phyloP scores from a whole-genome alignment of 805 yeast species.

The Saccharomycopsis vini region DNA sequence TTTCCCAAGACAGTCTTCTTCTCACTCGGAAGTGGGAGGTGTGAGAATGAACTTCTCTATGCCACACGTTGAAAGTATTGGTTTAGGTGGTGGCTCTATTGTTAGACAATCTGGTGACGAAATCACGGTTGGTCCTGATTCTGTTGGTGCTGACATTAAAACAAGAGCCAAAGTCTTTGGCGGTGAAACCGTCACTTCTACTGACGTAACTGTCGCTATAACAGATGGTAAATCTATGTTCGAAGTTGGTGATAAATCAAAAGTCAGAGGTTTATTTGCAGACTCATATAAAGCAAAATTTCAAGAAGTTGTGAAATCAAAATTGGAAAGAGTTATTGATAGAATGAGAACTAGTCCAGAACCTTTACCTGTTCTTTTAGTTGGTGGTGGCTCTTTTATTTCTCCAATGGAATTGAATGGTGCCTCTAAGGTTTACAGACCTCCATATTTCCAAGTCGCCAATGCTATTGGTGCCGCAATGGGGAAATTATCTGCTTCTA shows the following conservation, averaged over 20 bases:
- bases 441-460: slow-evolving; percentile 35
- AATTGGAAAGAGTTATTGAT: slow-evolving; percentile 35
- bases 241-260: slow-evolving; percentile 17
- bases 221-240: slow-evolving; percentile 12
- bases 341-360: slow-evolving; percentile 37
- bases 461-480: slow-evolving; percentile 45
- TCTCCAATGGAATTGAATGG: slow-evolving; percentile 32
- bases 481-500: slow-evolving; percentile 34
- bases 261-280: slow-evolving; percentile 21
- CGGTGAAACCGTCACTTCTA: slow-evolving; percentile 33
- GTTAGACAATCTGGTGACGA: slow-evolving; percentile 26
- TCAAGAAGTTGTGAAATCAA: slow-evolving; percentile 21
- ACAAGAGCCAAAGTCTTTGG: slow-evolving; percentile 33
- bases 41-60: slow-evolving; percentile 41
- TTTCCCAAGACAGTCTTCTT: slow-evolving; percentile 38
- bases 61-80: slow-evolving; percentile 43
- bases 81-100: slow-evolving; percentile 43
- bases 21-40: slow-evolving; percentile 37
- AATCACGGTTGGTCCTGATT: slow-evolving; percentile 38
- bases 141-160: slow-evolving; percentile 36
- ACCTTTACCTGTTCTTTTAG: slow-evolving; percentile 35
- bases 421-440: slow-evolving; percentile 34
- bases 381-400: slow-evolving; percentile 44
- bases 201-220: slow-evolving; percentile 29
- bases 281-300: slow-evolving; percentile 14